Evolutionary conservation across 176 grass and related monocot species (phyloP).

Genomic region (Aegilops speltoides): DNA sequence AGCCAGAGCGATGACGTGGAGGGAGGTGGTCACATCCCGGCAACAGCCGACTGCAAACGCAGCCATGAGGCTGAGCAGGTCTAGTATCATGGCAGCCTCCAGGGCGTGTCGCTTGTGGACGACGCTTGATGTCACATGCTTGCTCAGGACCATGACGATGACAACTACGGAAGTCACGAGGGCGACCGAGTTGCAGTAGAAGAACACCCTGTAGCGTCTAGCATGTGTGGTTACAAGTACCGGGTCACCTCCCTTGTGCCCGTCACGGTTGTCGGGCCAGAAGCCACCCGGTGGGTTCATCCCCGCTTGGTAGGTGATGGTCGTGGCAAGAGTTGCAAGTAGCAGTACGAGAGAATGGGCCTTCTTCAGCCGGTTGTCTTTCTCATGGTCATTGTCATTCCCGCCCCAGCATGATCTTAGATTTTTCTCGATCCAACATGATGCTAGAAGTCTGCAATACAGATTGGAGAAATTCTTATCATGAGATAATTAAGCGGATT

Average conservation of each 20-base stretch:
- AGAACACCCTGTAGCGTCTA: constrained; percentile 44
- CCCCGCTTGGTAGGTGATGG: constrained; percentile 42
- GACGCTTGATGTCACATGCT: neutral
- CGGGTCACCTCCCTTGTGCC: constrained; percentile 20
- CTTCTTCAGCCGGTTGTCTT: constrained; percentile 29
- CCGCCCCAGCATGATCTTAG: too few relatives aligned
- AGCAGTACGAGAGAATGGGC: constrained; percentile 32
- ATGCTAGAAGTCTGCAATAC: too few relatives aligned
- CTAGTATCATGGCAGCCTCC: constrained; percentile 12
- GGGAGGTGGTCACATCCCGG: neutral
- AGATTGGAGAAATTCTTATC: too few relatives aligned
- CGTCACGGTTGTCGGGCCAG: constrained; percentile 18
- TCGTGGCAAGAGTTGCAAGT: constrained; percentile 42
- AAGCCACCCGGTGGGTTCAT: constrained; percentile 44
- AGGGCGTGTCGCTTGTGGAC: neutral
- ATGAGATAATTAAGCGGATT: too few relatives aligned
- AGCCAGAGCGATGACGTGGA: neutral
- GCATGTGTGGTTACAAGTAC: constrained; percentile 12
- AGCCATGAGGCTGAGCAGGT: constrained; percentile 33
- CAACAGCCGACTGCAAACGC: constrained; percentile 28
- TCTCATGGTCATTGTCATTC: neutral
- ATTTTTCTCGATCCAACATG: too few relatives aligned
- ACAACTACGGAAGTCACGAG: neutral
- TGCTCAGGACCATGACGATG: constrained; percentile 24
- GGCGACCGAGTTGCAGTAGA: constrained; percentile 34